Evolutionary conservation across 805 yeast genomes (phyloP), one percentile per base, ranked within the genome.

Genomic region (Saitoella complicata): DNA sequence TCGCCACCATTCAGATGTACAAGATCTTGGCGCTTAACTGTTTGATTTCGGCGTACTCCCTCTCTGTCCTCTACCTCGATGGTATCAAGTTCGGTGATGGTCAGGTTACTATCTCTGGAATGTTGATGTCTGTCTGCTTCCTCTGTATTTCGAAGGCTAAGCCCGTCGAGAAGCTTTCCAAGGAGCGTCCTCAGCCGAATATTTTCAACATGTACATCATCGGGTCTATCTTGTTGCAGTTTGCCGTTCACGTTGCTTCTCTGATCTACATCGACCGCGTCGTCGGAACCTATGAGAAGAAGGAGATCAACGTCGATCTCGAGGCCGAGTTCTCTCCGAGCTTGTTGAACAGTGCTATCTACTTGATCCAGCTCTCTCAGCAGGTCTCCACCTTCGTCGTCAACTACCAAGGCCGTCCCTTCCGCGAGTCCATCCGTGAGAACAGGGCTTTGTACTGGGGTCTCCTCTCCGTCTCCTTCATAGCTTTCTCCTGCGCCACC

Each of bases 21-120:
- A 91, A 91, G 69, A 91, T 91, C 58, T 69, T 91, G 60, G 98
- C 98, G 0, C 72, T 91, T 67, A 91, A 91, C 64, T 91, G 97
- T 74, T 71, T 91, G 69, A 86, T 91, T 64, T 80, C 94, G 53
- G 98, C 98, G 32, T 91, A 91, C 62, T 86, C 97, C 1, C 70
- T 88, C 56, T 83, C 95, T 38, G 95, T 91, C 37, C 74, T 91
- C 59, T 91, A 83, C 63, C 70, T 91, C 56, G 96, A 97, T 9
- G 98, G 98, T 65, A 93, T 91, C 58, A 91, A 91, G 65, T 85
- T 88, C 62, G 96, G 98, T 56, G 98, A 91, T 64, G 93, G 85
- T 32, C 98, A 91, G 69, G 85, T 94, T n/a, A 88, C 97, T 12
- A 80, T 82, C 44, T 83, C 95, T n/a, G 98, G 98, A 49, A 61